Evolutionary conservation across 106 monocot species (phyloP).

Genomic region (Dioscorea dumetorum): DNA sequence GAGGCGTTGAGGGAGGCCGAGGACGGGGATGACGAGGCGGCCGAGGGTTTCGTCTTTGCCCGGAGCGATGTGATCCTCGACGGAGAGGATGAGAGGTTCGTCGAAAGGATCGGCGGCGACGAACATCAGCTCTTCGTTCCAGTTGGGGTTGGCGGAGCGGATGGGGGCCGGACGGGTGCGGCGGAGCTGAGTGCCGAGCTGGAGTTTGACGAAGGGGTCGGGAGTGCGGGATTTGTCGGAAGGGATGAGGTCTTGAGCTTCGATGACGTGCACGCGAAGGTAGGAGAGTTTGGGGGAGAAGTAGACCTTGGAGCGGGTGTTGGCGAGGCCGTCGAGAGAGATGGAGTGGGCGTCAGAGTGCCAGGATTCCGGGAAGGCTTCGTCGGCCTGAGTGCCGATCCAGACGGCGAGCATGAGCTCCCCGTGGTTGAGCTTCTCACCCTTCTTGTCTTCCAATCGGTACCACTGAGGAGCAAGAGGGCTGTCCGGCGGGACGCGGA

Average conservation of each 20-base stretch:
- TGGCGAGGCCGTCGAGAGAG: constrained; percentile 20
- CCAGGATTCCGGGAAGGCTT: constrained; percentile 83
- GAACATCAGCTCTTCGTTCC: constrained; percentile 82
- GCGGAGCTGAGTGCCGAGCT: constrained; percentile 64
- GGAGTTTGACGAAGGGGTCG: constrained; percentile 35
- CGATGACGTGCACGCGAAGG: constrained; percentile 62
- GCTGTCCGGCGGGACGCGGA: constrained; percentile 72
- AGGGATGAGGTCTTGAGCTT: constrained; percentile 75
- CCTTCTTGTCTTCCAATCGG: constrained; percentile 51
- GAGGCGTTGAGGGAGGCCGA: constrained; percentile 16
- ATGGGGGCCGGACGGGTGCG: constrained; percentile 33
- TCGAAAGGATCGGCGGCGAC: constrained; percentile 87
- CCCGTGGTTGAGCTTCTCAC: constrained; percentile 38
- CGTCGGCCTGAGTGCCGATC: constrained; percentile 95
- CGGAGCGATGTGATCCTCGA: constrained; percentile 59
- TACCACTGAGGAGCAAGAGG: constrained; percentile 94
- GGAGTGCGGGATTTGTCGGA: constrained; percentile 28
- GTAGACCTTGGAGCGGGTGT: constrained; percentile 85
- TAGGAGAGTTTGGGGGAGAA: constrained; percentile 89
- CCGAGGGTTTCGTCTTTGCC: constrained; percentile 54
- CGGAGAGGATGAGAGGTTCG: constrained; percentile 61
- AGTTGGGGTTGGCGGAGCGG: constrained; percentile 44
- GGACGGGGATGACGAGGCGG: constrained; percentile 45
- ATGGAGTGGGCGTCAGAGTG: constrained; percentile 68
- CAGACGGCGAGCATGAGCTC: constrained; percentile 90